Base-by-base conservation (phyloP, 805 yeast species). In the Teunomyces aglyptinius region DNA sequence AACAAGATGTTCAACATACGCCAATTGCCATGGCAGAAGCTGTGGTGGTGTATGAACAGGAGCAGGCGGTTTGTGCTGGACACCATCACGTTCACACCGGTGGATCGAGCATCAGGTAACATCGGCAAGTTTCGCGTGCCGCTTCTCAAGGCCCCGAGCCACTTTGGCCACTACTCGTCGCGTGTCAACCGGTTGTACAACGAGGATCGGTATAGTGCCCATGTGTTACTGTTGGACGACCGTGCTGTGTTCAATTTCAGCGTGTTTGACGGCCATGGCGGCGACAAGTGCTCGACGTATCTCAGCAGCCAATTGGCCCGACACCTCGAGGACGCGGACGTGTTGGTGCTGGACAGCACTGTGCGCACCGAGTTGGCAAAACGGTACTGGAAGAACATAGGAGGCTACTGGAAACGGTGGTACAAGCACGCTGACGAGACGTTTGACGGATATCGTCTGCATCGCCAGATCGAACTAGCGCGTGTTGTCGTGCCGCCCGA, bases 251-350 rank as follows among this genome's bases (percentile, higher is more conserved):
- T 92, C 67, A 81, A 80, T 53, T 83, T 88, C 57, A 80, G 81
- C 39, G 77, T 94, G 1, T 90, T 87, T 64, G 99, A 94, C 67
- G 99, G 99, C 7, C 99, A 94, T 67, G 99, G 98, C 6, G 96
- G 96, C 18, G 75, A 73, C 19, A 83, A 83, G 45, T 88, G 96
- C 56, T 76, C 90, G 39, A 75, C 71, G 19, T 86, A 77, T 57
- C 69, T 91, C 10, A 67, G 75, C 16, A 64, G 73, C 3, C 70
- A 81, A 45, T 70, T 94, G 26, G 53, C 82, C 75, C 46, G 61
- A 59, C 53, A 74, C 63, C 56, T 79, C 78, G 60, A 96, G 82
- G 52, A 56, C 51, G 31, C 73, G 62, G 42, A 70, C 47, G 58
- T 62, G 43, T 57, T 60, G 29, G 43, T 50, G 5, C 46, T 48